Base-by-base conservation (phyloP, 495 filamentous ascomycete species). In the Xylaria bambusicola region DNA sequence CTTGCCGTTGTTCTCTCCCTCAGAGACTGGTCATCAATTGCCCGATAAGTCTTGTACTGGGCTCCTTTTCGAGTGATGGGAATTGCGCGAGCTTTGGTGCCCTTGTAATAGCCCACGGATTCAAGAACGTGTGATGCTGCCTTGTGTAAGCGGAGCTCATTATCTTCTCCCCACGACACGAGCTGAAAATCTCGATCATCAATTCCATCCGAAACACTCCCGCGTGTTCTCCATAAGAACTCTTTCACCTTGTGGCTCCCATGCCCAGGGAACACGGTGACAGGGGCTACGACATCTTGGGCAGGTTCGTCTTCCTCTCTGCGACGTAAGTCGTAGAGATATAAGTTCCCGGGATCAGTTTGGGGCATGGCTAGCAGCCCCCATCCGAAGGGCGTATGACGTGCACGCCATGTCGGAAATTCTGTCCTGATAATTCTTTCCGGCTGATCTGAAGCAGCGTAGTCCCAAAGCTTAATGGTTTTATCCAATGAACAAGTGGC, bases 391-490 rank as follows among this genome's bases (percentile, higher is more conserved):
- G 93, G 93, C 1, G 93, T 95, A 65, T 97, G 92, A n/a, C 93
- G 81, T 23, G 93, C 93, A 59, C 93, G 79, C 92, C 92, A 96
- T 23, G 96, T 88, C 2, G 93, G 93, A 66, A 94, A 96, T 2
- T 88, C 84, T 3, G 92, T 92, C 26, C 80, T 76, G 31, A 97
- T 90, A 18, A 90, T 78, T 26, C 89, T 82, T 63, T 93, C 87
- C 0, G 91, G 88, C 6, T 75, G 72, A 60, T 89, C 84, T 12
- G 80, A 73, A 27, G 82, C 80, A 6, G 75, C 81, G 63, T 90
- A 93, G 70, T 97, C 87, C 93, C 93, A 98, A 65, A 96, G 91
- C 64, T 95, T 96, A 71, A 98, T 91, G 8, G 89, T 95, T 66
- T 87, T 90, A 67, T 98, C 93, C 49, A 97, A 72, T 2, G 93